Conservation (phyloP, 1,284 basidiomycete genomes). For the Fistulinella staudtii region DNA sequence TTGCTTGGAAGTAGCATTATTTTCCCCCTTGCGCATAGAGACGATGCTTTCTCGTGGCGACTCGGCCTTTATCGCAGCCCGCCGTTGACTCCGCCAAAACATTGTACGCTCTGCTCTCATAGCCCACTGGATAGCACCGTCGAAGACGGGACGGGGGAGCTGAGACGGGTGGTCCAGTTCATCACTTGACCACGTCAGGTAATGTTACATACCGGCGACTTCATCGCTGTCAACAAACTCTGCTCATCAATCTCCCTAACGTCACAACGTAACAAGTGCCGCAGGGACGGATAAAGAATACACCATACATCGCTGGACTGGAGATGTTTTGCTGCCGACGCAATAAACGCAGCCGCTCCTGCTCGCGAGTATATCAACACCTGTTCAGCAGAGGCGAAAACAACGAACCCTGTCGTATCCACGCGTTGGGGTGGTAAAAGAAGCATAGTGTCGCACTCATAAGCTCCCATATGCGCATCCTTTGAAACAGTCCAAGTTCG, state of each 20-base stretch:
- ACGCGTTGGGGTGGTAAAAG: slow-evolving; percentile 93
- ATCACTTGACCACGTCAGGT: slow-evolving; percentile 3
- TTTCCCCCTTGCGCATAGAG: slow-evolving; percentile 52
- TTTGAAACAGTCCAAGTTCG: slow-evolving; percentile 83
- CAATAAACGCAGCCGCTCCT: slow-evolving; percentile 87
- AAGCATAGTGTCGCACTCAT: slow-evolving; percentile 86
- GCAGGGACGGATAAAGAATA: slow-evolving; percentile 87
- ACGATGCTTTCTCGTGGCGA: slow-evolving; percentile 67
- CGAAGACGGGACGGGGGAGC: slow-evolving; percentile 79
- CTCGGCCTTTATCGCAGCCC: slow-evolving; percentile 49
- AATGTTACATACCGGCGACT: slow-evolving; percentile 62
- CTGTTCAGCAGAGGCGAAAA: background rate
- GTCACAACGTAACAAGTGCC: slow-evolving; percentile 84
- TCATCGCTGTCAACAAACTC: slow-evolving; percentile 70
- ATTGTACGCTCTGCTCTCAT: slow-evolving; percentile 70
- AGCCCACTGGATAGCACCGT: slow-evolving; percentile 86
- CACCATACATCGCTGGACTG: slow-evolving; percentile 92
- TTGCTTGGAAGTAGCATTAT: slow-evolving; percentile 41
- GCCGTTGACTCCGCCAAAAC: slow-evolving; percentile 68
- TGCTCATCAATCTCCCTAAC: slow-evolving; percentile 74
- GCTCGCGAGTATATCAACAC: background rate
- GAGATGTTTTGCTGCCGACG: slow-evolving; percentile 76
- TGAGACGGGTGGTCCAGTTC: slow-evolving; percentile 27
- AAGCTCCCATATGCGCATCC: slow-evolving; percentile 92
- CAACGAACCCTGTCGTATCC: slow-evolving; percentile 83